Evolutionary conservation across 371 early-diverging fungal species (phyloP).

Genomic region (Mucor lusitanicus): DNA sequence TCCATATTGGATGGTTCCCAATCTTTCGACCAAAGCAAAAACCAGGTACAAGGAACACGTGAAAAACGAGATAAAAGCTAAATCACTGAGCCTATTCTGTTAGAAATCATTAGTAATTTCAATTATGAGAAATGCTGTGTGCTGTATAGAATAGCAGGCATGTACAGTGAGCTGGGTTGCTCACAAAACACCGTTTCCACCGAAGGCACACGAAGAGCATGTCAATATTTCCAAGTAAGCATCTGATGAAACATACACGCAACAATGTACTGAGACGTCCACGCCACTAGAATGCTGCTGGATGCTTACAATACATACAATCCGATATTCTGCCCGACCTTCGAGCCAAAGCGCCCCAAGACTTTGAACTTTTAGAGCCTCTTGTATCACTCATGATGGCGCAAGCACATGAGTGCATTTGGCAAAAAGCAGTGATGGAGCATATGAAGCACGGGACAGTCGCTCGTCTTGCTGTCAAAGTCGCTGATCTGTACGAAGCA

Average conservation of each 20-base stretch:
- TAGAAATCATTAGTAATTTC: constrained; percentile 50
- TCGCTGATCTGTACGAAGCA: constrained; percentile 59
- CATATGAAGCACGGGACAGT: constrained; percentile 76
- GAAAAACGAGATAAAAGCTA: neutral
- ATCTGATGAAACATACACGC: neutral
- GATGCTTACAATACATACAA: constrained; percentile 68
- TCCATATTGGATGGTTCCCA: constrained; percentile 25
- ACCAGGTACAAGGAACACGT: constrained; percentile 24
- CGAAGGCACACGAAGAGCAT: constrained; percentile 78
- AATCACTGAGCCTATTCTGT: neutral
- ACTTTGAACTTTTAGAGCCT: constrained; percentile 66
- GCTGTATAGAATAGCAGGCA: constrained; percentile 81
- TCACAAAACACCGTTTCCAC: constrained; percentile 62
- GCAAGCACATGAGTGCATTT: constrained; percentile 90
- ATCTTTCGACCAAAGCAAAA: constrained; percentile 16
- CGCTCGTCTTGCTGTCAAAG: constrained; percentile 75
- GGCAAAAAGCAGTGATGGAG: constrained; percentile 79
- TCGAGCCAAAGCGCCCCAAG: constrained; percentile 55
- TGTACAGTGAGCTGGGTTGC: constrained; percentile 78
- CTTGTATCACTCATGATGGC: constrained; percentile 79
- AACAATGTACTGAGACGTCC: neutral
- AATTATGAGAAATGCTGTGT: constrained; percentile 83
- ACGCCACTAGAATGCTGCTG: constrained; percentile 70
- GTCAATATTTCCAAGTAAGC: constrained; percentile 73
- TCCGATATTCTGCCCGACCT: constrained; percentile 57